Base-by-base conservation (phyloP, 1,284 basidiomycete genomes). In the Xanthoconium separans region DNA sequence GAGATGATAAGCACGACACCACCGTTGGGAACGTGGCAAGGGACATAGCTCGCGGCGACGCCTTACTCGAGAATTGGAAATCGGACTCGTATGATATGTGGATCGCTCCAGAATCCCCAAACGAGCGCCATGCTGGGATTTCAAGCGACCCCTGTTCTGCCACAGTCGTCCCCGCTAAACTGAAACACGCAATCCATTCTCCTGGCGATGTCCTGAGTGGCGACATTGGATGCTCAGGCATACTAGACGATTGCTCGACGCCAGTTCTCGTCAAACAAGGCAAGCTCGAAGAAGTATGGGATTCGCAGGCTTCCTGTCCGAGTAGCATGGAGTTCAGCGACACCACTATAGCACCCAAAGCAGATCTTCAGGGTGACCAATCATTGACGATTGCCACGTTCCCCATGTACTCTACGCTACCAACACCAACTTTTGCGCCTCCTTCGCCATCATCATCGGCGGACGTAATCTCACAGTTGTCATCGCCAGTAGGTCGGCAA, bases 401-500 rank as follows among this genome's bases (percentile, higher is more conserved):
- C 47, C 53, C 59, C 44, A 60, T 65, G n/a, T 70, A 56, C 56
- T 56, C 67, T 50, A 65, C 69, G 31, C 48, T 72, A 13, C 57
- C 66, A 9, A 58, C 68, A 13, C 69, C 68, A 22, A 51, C 53
- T 22, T 70, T 70, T 33, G 65, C 66, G 20, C 61, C 61, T 44
- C 69, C 65, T 53, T 70, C 68, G 18, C 62, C 69, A 39, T 69
- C 62, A n/a, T 45, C 63, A 18, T 69, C 62, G 34, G 39, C 50
- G 42, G 67, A 70, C n/a, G 44, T 66, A 24, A 57, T 56, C 33
- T 68, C 60, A 15, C 58, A 55, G 20, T 53, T 36, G 43, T 60
- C 58, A 20, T 66, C 67, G 37, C 58, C 58, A 18, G 52, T 51
- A 41, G 37, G 56, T 40, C 57, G 48, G 49, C 58, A 59, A 54